phyloP scores from a whole-genome alignment of 331 rosid species.

The Prunus yedoensis region DNA sequence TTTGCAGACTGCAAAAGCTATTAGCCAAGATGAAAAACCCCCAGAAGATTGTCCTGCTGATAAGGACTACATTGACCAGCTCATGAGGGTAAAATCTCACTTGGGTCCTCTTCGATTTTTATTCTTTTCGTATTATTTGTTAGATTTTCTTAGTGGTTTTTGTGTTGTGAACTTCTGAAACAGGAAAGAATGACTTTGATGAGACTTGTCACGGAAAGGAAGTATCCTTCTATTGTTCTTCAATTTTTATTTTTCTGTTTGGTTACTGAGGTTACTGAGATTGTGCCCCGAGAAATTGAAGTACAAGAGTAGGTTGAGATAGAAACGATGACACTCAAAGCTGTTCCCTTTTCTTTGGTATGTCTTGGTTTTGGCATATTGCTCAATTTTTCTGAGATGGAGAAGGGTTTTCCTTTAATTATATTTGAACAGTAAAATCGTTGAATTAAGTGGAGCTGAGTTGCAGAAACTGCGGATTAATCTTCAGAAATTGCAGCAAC shows the following conservation, averaged over 20 bases:
- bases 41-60: slow-evolving; percentile 22
- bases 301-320: not conserved
- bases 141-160: slow-evolving; percentile 1
- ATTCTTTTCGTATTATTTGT: not conserved
- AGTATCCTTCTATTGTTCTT: slow-evolving; percentile 55
- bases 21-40: slow-evolving; percentile 30
- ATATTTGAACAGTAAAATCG: slow-evolving; percentile 48
- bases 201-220: slow-evolving; percentile 59
- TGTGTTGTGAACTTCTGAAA: slow-evolving; percentile 24
- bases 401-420: slow-evolving; percentile 26
- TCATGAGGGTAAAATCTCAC: slow-evolving; percentile 46
- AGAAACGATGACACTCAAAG: not conserved
- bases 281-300: not conserved
- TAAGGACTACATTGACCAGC: slow-evolving; percentile 53
- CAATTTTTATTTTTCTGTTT: not conserved
- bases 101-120: slow-evolving; percentile 1
- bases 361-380: not conserved
- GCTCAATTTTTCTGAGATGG: not conserved
- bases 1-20: slow-evolving; percentile 30
- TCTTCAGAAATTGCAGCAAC: slow-evolving; percentile 72
- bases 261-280: not conserved
- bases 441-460: slow-evolving; percentile 70
- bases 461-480: slow-evolving; percentile 55
- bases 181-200: slow-evolving; percentile 68
- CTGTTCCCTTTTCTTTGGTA: not conserved